Evolutionary conservation across 768 basidiomycete species (phyloP), one percentile per base, ranked within the genome.

Genomic region (Pluteus cervinus): DNA sequence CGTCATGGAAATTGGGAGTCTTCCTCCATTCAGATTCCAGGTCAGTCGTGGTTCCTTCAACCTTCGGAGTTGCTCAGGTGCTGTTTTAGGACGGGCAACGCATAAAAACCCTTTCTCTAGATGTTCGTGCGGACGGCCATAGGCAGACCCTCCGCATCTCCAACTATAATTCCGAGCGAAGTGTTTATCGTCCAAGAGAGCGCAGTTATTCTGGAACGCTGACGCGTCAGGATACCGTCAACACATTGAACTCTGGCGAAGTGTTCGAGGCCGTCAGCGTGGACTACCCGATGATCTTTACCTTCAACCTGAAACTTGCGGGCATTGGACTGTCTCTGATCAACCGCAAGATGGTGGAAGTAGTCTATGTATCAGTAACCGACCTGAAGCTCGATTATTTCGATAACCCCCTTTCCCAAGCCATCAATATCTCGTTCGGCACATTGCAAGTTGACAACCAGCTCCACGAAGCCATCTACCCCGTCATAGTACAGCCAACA

Each of bases 381-480:
- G 66, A 73, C 10, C 68, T 98, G 39, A 82, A 84, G 49, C 72
- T 97, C 42, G 87, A 91, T 48, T 98, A 93, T 59, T 75, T 71
- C 28, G 76, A 86, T 51, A 93, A 82, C 52, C 62, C 74, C 1
- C 69, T 82, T 24, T 82, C 88, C 4, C 89, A 93, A 50, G 75
- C 86, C 2, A 68, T 92, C 37, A 87, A 77, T 33, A 25, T 98
- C 24, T 77, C 83, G 6, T 86, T 84, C 52, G 88, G 86, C n/a
- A 81, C 73, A 49, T 69, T 99, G 8, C 93, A 98, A 56, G 75
- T 98, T 42, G 96, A 99, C 63, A 99, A 98, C 54, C 96, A 99
- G 55, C 75, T 99, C 9, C 94, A 98, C 42, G 96, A 98, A 41
- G 93, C 91, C 12, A 55, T 93, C 9, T 99, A 82, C 66, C 92